Evolutionary conservation across 2,329 filamentous ascomycete genomes (phyloP).

Genomic region (Fusarium penzigii): DNA sequence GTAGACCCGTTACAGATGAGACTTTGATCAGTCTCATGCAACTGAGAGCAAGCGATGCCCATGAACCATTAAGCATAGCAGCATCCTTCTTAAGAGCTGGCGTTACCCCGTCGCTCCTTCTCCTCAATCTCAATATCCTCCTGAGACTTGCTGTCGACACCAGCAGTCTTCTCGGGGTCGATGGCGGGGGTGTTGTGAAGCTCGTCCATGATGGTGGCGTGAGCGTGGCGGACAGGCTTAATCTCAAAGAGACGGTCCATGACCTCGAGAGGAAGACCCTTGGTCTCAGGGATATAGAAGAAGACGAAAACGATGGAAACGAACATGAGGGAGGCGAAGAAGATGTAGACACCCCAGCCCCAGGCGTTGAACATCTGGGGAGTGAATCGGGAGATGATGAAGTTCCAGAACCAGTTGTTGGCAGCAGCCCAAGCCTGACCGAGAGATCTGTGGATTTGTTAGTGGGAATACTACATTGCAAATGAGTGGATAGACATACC

Average conservation of each 20-base stretch:
- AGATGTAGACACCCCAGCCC: constrained; percentile 2
- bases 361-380: background rate
- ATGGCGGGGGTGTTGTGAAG: no score
- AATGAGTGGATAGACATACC: constrained; percentile 5
- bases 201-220: no score
- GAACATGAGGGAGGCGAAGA: background rate
- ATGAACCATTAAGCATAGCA: no score
- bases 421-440: constrained; percentile 55
- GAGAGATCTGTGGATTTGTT: constrained; percentile 37
- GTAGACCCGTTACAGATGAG: no score
- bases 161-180: no score
- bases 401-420: constrained; percentile 70
- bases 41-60: no score
- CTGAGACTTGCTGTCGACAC: no score
- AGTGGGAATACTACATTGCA: constrained; percentile 12
- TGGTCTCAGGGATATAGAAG: constrained; percentile 10
- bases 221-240: no score
- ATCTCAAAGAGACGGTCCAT: constrained; percentile 8
- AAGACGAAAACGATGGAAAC: constrained; percentile 5
- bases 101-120: no score
- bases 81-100: no score
- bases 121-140: no score
- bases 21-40: no score
- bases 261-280: constrained; percentile 7
- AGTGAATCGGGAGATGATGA: constrained; percentile 48